Percentiles rank a stretch among this genome's conserved stretches.
phyloP scores from a whole-genome alignment of 2,329 filamentous ascomycete genomes.

The Pestalotiopsis sp. region DNA sequence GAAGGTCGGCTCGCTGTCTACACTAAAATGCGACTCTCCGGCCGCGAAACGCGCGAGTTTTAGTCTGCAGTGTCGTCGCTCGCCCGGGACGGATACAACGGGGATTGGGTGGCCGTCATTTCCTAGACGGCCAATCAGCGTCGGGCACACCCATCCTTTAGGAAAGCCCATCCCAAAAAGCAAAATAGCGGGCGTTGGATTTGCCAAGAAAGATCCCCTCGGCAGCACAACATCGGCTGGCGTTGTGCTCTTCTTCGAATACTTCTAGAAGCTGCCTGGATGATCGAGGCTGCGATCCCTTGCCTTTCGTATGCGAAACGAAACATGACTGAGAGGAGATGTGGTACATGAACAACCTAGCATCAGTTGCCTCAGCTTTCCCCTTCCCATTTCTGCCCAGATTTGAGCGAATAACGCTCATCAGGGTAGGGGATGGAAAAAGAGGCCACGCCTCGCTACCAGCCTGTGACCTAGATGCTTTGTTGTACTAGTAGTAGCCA shows the following conservation, averaged over 20 bases:
- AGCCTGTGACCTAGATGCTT: background rate
- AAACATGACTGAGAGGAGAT: too few species aligned
- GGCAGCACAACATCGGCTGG: background rate
- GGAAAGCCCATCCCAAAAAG: slow-evolving; percentile 1
- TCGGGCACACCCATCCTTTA: background rate
- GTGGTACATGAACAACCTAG: too few species aligned
- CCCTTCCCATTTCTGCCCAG: too few species aligned
- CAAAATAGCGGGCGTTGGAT: background rate
- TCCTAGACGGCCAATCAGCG: background rate
- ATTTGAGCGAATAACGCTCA: too few species aligned
- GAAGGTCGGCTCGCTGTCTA: background rate
- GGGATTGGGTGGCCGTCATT: background rate
- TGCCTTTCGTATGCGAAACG: background rate
- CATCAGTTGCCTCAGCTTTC: too few species aligned
- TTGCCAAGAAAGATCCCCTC: background rate
- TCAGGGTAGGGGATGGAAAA: too few species aligned
- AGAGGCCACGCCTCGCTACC: background rate
- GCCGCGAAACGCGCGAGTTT: slow-evolving; percentile 4
- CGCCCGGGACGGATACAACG: background rate
- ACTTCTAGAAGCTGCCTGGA: background rate
- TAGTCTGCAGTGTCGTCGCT: background rate
- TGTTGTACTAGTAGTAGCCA: background rate
- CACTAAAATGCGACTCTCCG: background rate
- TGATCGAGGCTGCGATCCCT: background rate
- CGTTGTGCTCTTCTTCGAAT: background rate